phyloP scores from a whole-genome alignment of 176 grass and related monocot genomes.

The Leersia perrieri region DNA sequence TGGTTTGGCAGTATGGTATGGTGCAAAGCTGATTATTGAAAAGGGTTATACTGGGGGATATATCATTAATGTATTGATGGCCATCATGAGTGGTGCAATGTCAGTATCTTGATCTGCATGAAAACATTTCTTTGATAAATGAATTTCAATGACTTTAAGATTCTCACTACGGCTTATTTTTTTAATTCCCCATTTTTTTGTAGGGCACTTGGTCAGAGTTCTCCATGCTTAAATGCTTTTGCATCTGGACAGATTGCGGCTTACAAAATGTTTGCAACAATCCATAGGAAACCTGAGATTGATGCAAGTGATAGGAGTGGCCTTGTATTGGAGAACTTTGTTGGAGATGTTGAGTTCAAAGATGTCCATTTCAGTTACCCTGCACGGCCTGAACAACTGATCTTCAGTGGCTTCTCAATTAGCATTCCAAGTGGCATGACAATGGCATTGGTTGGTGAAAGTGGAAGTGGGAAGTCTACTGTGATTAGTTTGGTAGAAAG shows the following conservation, averaged over 20 bases:
- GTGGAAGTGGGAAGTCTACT: conserved; percentile 79
- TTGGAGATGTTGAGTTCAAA: conserved; percentile 61
- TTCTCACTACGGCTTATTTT: neutral
- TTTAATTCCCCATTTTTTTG: neutral
- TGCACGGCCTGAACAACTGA: conserved; percentile 58
- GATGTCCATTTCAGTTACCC: conserved; percentile 69
- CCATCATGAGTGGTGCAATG: conserved; percentile 77
- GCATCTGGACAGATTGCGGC: conserved; percentile 61
- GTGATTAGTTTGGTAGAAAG: conserved; percentile 72
- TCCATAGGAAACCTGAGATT: conserved; percentile 54
- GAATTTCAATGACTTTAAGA: neutral
- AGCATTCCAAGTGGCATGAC: conserved; percentile 53
- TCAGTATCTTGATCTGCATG: conserved; percentile 44
- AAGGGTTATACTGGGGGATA: conserved; percentile 69
- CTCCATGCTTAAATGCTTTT: conserved; percentile 72
- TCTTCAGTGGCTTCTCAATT: conserved; percentile 72
- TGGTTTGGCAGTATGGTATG: conserved; percentile 69
- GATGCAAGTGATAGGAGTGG: conserved; percentile 48
- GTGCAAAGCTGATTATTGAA: conserved; percentile 68
- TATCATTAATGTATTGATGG: conserved; percentile 76
- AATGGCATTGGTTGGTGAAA: conserved; percentile 80
- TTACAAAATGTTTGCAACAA: conserved; percentile 81
- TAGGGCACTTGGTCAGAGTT: conserved; percentile 71
- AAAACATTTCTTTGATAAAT: neutral
- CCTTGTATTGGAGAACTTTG: conserved; percentile 51